A percentile compares a stretch with the other conserved stretches of the same genome.
These are phyloP conservation scores for Moesziomyces sp. DNA, from an alignment of 1,284 basidiomycete genomes.

Conservation along the genomic window DNA sequence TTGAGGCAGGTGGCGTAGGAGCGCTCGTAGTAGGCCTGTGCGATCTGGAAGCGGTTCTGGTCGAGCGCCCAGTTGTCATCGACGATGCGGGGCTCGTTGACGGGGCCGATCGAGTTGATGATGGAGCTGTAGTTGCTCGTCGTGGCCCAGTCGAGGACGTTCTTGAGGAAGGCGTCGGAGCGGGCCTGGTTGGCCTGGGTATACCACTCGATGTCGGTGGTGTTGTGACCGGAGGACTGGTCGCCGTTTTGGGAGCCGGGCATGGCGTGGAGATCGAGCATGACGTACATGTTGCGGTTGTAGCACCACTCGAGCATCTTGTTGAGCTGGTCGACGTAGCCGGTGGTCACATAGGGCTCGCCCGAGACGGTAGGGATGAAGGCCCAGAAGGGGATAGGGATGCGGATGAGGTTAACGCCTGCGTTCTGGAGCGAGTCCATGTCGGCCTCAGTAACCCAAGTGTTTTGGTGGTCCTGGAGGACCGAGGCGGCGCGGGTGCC, in stretches of 20 bases:
- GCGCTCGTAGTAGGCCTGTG: slow-evolving; percentile 51
- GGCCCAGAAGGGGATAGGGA: slow-evolving; percentile 68
- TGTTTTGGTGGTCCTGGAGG: slow-evolving; percentile 66
- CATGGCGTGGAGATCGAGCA: slow-evolving; percentile 70
- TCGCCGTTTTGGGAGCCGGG: slow-evolving; percentile 69
- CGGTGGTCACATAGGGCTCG: slow-evolving; percentile 56
- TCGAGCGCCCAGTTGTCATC: slow-evolving; percentile 38
- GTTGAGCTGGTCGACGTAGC: slow-evolving; percentile 55
- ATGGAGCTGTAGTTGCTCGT: slow-evolving; percentile 59
- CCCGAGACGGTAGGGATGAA: slow-evolving; percentile 56
- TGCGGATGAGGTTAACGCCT: slow-evolving; percentile 68
- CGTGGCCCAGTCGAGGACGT: slow-evolving; percentile 52
- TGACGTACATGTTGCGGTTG: slow-evolving; percentile 68
- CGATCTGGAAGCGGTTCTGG: slow-evolving; percentile 28
- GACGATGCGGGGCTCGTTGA: slow-evolving; percentile 61
- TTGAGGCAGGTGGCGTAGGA: slow-evolving; percentile 37
- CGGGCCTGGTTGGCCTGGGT: slow-evolving; percentile 44
- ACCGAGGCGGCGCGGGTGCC: slow-evolving; percentile 49
- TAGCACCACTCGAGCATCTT: slow-evolving; percentile 65
- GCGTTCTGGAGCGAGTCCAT: slow-evolving; percentile 62
- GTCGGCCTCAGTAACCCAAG: slow-evolving; percentile 68
- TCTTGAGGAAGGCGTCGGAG: slow-evolving; percentile 53
- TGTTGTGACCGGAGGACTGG: slow-evolving; percentile 65
- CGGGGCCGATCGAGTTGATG: slow-evolving; percentile 55
- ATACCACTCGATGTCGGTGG: slow-evolving; percentile 56